Evolutionary conservation across 1,284 basidiomycete genomes (phyloP).

Genomic region (Ganoderma lucidum): DNA sequence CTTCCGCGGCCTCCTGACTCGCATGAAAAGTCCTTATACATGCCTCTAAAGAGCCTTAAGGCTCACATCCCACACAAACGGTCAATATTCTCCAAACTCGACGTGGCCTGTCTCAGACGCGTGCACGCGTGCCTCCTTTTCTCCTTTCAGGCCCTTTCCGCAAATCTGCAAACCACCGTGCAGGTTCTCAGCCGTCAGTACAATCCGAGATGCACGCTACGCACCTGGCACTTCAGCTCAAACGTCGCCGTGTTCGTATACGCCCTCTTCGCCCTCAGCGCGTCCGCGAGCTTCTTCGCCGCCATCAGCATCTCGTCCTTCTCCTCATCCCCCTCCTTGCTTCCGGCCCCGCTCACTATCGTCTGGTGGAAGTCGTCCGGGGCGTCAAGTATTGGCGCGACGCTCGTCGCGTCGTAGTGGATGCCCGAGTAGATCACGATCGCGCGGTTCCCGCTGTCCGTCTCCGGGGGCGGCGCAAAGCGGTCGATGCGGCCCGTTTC

Average conservation of each 20-base stretch:
- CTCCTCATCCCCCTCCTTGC: slow-evolving; percentile 48
- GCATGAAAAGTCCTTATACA: too few species aligned
- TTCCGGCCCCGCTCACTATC: slow-evolving; percentile 70
- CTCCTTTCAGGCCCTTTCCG: slow-evolving; percentile 85
- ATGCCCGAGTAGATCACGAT: slow-evolving; percentile 92
- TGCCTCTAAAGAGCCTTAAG: not conserved
- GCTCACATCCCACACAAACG: not conserved
- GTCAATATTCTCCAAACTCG: slow-evolving; percentile 88
- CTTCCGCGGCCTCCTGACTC: slow-evolving; percentile 24
- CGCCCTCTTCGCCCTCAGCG: slow-evolving; percentile 78
- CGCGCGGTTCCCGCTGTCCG: slow-evolving; percentile 50
- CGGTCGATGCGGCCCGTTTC: slow-evolving; percentile 90
- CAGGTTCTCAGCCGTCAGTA: not conserved
- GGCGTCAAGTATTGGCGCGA: slow-evolving; percentile 80
- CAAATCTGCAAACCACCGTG: slow-evolving; percentile 57
- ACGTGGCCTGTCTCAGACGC: slow-evolving; percentile 88
- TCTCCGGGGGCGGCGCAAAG: slow-evolving; percentile 66
- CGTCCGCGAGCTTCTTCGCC: slow-evolving; percentile 74
- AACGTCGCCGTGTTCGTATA: slow-evolving; percentile 94
- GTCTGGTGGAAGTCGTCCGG: slow-evolving; percentile 90
- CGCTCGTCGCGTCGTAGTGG: slow-evolving; percentile 89
- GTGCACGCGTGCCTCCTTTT: slow-evolving; percentile 90
- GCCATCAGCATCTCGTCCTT: slow-evolving; percentile 70
- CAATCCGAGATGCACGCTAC: slow-evolving; percentile 30
- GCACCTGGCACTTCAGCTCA: slow-evolving; percentile 83